Evolutionary conservation across 345 rosid species (phyloP).

Genomic region (Pugionium dolabratum): DNA sequence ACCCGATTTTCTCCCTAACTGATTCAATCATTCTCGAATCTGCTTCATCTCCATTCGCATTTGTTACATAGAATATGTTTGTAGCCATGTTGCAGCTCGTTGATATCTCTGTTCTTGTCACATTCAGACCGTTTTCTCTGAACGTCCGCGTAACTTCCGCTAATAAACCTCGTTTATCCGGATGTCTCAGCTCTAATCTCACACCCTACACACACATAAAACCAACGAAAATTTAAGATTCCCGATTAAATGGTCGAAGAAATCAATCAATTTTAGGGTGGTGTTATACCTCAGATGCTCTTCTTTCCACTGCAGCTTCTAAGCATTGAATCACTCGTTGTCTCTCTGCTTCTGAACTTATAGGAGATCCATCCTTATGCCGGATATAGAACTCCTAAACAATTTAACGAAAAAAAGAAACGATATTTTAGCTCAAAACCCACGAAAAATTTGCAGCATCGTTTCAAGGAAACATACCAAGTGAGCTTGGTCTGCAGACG

Average conservation of each 20-base stretch:
- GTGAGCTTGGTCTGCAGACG: slow-evolving; percentile 60
- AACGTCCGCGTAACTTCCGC: slow-evolving; percentile 82
- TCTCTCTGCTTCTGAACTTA: slow-evolving; percentile 91
- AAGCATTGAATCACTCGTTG: slow-evolving; percentile 88
- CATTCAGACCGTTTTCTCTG: slow-evolving; percentile 79
- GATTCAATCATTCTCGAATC: slow-evolving; percentile 66
- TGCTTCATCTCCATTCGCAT: slow-evolving; percentile 56
- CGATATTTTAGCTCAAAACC: neutral
- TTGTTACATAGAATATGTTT: slow-evolving; percentile 74
- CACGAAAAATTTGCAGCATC: neutral
- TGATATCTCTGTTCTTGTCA: slow-evolving; percentile 82
- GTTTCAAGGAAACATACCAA: slow-evolving; percentile 52
- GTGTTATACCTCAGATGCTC: slow-evolving; percentile 68
- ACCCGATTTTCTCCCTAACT: slow-evolving; percentile 67
- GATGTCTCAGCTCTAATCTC: slow-evolving; percentile 61
- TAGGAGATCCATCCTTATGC: slow-evolving; percentile 90
- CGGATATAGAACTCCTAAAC: slow-evolving; percentile 69
- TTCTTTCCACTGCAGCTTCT: slow-evolving; percentile 83
- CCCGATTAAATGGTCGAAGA: neutral
- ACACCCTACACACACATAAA: slow-evolving; percentile 61
- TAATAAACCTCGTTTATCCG: slow-evolving; percentile 63
- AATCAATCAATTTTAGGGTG: neutral
- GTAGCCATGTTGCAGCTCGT: slow-evolving; percentile 51
- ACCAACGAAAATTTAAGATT: slow-evolving; percentile 21
- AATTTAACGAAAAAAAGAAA: slow-evolving; percentile 5